Evolutionary conservation across 106 monocot genomes (phyloP).

Genomic region (Xerophyta viscosa): DNA sequence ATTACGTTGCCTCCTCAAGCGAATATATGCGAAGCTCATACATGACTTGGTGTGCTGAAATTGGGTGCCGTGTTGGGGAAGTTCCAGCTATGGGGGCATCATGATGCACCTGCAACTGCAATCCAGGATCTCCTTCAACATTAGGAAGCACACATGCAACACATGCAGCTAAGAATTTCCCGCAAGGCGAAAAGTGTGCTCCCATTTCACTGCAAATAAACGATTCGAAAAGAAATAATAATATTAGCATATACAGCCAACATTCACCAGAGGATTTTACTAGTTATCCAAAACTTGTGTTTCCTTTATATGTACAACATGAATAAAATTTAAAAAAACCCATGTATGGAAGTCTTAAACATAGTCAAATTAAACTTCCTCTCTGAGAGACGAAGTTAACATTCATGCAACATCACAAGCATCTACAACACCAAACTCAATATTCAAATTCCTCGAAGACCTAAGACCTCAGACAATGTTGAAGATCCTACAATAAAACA

Average conservation of each 20-base stretch:
- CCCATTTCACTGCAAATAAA: slow-evolving; percentile 99
- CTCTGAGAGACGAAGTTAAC: too few relatives aligned
- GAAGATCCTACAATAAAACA: too few relatives aligned
- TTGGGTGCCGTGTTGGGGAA: slow-evolving; percentile 86
- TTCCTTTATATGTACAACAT: too few relatives aligned
- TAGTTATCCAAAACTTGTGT: too few relatives aligned
- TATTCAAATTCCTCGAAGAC: too few relatives aligned
- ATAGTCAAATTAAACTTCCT: too few relatives aligned
- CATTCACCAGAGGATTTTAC: not conserved
- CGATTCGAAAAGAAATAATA: slow-evolving; percentile 6
- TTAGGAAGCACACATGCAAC: slow-evolving; percentile 91
- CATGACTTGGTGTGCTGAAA: slow-evolving; percentile 73
- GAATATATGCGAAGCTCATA: slow-evolving; percentile 97
- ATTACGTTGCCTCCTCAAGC: slow-evolving; percentile 86
- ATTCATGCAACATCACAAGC: too few relatives aligned
- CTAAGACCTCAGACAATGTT: too few relatives aligned
- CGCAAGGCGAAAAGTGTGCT: slow-evolving; percentile 95
- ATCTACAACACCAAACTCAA: too few relatives aligned
- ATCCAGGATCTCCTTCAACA: slow-evolving; percentile 62
- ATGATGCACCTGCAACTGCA: slow-evolving; percentile 47
- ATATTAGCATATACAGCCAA: not conserved
- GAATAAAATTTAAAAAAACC: too few relatives aligned
- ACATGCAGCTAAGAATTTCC: slow-evolving; percentile 92
- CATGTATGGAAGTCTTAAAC: too few relatives aligned
- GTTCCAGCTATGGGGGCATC: slow-evolving; percentile 49